These are phyloP conservation scores for Linnemannia schmuckeri DNA, from an alignment of 192 early-diverging fungal genomes.

Conservation along the genomic window DNA sequence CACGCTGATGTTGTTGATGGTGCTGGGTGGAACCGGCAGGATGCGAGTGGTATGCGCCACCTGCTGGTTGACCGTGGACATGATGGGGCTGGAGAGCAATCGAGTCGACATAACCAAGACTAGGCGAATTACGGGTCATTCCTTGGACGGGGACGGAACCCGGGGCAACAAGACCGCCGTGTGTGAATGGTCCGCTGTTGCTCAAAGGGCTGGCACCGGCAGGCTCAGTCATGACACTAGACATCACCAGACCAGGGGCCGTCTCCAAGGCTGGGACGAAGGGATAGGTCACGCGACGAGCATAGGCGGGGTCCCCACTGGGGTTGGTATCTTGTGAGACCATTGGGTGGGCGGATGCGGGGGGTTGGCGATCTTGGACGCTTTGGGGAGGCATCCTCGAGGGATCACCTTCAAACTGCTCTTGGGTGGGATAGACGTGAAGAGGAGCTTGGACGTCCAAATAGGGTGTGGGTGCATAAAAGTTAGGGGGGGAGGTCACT, in stretches of 20 bases:
- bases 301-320: constrained; percentile 3
- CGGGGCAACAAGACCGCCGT: constrained; percentile 24
- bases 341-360: constrained; percentile 12
- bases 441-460: constrained; percentile 42
- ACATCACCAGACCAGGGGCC: constrained; percentile 23
- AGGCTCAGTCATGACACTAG: constrained; percentile 29
- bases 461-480: constrained; percentile 32
- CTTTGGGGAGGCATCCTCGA: constrained; percentile 10
- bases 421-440: constrained; percentile 23
- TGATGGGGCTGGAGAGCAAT: constrained; percentile 28
- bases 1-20: constrained; percentile 11
- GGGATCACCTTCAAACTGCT: constrained; percentile 26
- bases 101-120: constrained; percentile 32
- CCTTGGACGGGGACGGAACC: constrained; percentile 24
- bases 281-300: constrained; percentile 40
- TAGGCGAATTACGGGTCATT: constrained; percentile 20
- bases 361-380: constrained; percentile 22
- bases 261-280: constrained; percentile 40
- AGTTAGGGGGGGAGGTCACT: constrained; percentile 32
- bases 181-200: constrained; percentile 16
- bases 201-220: constrained; percentile 37
- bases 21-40: background rate
- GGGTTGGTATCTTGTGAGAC: constrained; percentile 22
- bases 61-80: background rate
- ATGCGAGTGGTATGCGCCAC: constrained; percentile 14